Base-by-base conservation (phyloP, 768 basidiomycete species). In the Mycena rebaudengoi region DNA sequence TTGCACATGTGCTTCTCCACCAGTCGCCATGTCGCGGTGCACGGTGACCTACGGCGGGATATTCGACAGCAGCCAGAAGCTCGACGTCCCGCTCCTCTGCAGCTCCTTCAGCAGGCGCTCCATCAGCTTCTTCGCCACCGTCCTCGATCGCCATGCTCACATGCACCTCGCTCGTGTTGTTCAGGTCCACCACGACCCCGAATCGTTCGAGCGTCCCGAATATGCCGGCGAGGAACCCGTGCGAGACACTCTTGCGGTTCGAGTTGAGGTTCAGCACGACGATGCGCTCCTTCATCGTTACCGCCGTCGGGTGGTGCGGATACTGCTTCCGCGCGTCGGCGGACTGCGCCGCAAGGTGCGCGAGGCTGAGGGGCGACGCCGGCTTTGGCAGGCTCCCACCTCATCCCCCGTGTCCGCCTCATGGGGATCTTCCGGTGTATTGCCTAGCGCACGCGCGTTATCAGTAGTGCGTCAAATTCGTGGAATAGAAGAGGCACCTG, bases 61-160 rank as follows among this genome's bases (percentile, higher is more conserved):
- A n/a, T n/a, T n/a, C n/a, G n/a, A n/a, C n/a, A n/a, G n/a, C n/a
- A n/a, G n/a, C n/a, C n/a, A n/a, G n/a, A n/a, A n/a, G n/a, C n/a
- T n/a, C n/a, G n/a, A n/a, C 43, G 90, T 85, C 40, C 96, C 98
- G 56, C 82, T 90, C 70, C 91, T 93, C 69, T 85, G 80, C 32
- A 99, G 81, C 73, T 98, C 96, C 43, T 78, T 82, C 39, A 95
- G 78, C 13, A 99, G 76, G 58, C 92, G 81, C 40, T 95, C 90
- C 46, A 95, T 80, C 7, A 86, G 67, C 75, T 86, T 87, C 71
- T 88, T 88, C 33, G 85, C 79, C 21, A 89, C 81, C 82, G 76
- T 92, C 91, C 71, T 95, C 95, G 72, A 98, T 94, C 13, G 97
- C 97, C 95, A 99, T 98, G 77, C 93, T 96, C 60, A 99, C 94